These are phyloP conservation scores for Aspergillus avenaceus DNA, from an alignment of 495 filamentous ascomycete genomes.

Conservation along the genomic window DNA sequence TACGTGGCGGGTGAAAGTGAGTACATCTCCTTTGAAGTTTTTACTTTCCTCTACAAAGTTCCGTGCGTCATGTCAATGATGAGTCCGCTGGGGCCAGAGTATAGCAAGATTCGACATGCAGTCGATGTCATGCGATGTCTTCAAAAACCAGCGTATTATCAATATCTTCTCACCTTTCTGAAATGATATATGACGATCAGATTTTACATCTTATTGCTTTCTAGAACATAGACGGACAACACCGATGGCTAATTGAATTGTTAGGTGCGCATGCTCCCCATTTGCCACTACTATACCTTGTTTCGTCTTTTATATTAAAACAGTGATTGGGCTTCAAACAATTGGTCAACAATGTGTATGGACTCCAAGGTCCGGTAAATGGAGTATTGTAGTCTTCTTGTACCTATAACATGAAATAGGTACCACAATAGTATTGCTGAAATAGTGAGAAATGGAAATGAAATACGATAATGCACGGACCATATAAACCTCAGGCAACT, in stretches of 20 bases:
- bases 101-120: constrained; percentile 32
- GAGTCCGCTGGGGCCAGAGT: constrained; percentile 57
- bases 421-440: too few species aligned
- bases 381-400: too few species aligned
- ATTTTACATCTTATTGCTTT: not conserved
- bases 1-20: constrained; percentile 5
- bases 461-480: constrained; percentile 26
- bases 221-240: not conserved
- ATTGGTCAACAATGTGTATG: too few species aligned
- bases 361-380: too few species aligned
- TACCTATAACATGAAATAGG: too few species aligned
- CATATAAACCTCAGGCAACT: constrained; percentile 10
- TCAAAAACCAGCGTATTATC: constrained; percentile 45
- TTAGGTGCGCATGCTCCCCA: too few species aligned
- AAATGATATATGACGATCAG: constrained; percentile 12
- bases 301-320: too few species aligned
- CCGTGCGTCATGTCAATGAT: constrained; percentile 31
- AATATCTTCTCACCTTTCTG: constrained; percentile 51
- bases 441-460: too few species aligned
- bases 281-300: too few species aligned
- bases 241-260: too few species aligned
- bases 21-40: constrained; percentile 6
- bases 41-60: not conserved
- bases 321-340: too few species aligned
- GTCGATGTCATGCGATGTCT: constrained; percentile 45